Base-by-base conservation (phyloP, 1,284 basidiomycete species). In the Tausonia pullulans region DNA sequence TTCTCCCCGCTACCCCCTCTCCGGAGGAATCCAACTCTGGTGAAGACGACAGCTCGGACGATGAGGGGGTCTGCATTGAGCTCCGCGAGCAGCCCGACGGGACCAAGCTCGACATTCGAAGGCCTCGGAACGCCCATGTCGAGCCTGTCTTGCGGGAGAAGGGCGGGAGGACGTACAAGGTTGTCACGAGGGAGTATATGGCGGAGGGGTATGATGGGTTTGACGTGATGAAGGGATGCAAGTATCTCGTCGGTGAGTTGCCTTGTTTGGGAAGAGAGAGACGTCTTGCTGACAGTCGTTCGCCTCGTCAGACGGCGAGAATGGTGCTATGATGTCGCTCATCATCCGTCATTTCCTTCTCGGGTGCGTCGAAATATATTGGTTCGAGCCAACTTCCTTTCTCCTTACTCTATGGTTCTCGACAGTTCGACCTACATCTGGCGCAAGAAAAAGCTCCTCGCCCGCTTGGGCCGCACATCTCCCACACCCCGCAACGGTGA, bases 291-390 rank as follows among this genome's bases (percentile, higher is more conserved):
- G 56, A 58, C 58, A 7, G 8, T 39, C 58, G 14, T 58, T 8
- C 43, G 10, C 11, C 10, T 61, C 27, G 5, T 11, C 27, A 53
- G 89, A 94, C 70, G 86, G 92, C 69, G 92, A 96, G 74, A 83
- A 82, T 63, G 92, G 92, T 0, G 82, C 87, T 69, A 79, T 90
- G 67, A 86, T 90, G 83, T 88, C 86, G 71, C 78, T 81, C 27
- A 84, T 95, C 63, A 87, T 95, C 41, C 81, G 92, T 68, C 87
- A 87, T 70, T 94, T 91, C 74, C 78, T 95, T 4, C 81, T 95
- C 41, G 92, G 90, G 58, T 46, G 27, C 40, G 16, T 16, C 7
- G 27, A 27, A 27, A 27, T 27, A 27, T 27, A 27, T 27, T 27
- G 27, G 27, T 27, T 27, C 27, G 27, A 27, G 27, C 27, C 27